Evolutionary conservation across 2,329 filamentous ascomycete species (phyloP).

Genomic region (Colletotrichum trifolii): DNA sequence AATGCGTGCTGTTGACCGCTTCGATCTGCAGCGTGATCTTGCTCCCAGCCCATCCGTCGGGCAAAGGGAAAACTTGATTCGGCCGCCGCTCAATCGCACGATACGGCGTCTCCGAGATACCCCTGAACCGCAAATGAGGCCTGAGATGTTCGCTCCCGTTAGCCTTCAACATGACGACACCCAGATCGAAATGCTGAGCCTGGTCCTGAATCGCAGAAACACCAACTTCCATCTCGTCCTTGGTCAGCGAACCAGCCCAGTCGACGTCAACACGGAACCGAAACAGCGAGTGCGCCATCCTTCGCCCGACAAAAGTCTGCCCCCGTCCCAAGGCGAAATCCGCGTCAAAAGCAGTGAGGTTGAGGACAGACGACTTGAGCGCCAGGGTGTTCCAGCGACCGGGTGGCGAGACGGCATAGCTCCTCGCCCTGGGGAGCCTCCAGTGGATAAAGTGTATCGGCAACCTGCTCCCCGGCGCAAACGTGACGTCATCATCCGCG

Average conservation of each 20-base stretch:
- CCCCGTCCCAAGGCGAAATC: constrained; percentile 46
- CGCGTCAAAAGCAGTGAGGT: constrained; percentile 64
- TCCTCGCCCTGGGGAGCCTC: constrained; percentile 59
- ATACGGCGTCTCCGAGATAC: constrained; percentile 33
- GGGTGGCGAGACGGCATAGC: constrained; percentile 57
- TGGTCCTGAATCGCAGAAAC: constrained; percentile 64
- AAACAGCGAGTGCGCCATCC: constrained; percentile 67
- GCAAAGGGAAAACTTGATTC: constrained; percentile 15
- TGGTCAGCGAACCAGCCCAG: constrained; percentile 48
- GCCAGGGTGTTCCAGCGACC: constrained; percentile 56
- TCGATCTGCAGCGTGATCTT: constrained; percentile 31
- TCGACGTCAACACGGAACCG: constrained; percentile 59
- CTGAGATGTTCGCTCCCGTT: constrained; percentile 2
- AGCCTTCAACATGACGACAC: constrained; percentile 48
- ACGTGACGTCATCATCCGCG: constrained; percentile 58
- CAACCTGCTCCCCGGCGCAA: constrained; percentile 54
- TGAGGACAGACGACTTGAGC: constrained; percentile 59
- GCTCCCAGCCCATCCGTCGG: constrained; percentile 19
- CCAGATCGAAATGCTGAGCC: constrained; percentile 63
- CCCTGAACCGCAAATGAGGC: constrained; percentile 37
- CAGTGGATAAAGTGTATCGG: constrained; percentile 68
- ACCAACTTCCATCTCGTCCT: constrained; percentile 60
- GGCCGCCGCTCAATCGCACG: constrained; percentile 15
- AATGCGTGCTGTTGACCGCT: constrained; percentile 33
- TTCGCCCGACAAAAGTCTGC: constrained; percentile 60